Percentiles rank a stretch among this genome's conserved stretches.
These are phyloP conservation scores for Medicago ruthenica DNA, from an alignment of 306 rosid genomes.

Conservation along the genomic window DNA sequence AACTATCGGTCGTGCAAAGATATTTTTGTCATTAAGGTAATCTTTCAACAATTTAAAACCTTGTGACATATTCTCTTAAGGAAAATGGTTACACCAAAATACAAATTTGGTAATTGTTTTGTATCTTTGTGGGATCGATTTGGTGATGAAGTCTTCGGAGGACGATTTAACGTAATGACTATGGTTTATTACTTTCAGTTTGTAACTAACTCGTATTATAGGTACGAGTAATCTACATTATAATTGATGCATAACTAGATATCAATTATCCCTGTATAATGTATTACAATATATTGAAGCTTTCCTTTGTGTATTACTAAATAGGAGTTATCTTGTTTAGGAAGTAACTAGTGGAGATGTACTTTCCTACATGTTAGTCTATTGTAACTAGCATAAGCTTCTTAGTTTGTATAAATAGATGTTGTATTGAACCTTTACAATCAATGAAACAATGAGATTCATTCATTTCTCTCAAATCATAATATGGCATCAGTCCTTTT, in stretches of 20 bases:
- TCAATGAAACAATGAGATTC: no score
- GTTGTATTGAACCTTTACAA: no score
- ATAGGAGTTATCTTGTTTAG: no score
- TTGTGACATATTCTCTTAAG: not conserved
- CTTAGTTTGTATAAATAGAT: no score
- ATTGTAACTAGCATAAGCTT: no score
- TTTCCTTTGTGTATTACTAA: no score
- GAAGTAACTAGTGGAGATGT: no score
- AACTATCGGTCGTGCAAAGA: conserved; percentile 14
- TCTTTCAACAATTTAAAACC: conserved; percentile 14
- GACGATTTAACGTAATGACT: not conserved
- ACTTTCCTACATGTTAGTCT: no score
- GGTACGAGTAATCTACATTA: conserved; percentile 6
- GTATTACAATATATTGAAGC: no score
- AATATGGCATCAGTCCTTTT: no score
- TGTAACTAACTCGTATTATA: conserved; percentile 9
- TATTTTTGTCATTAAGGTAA: not conserved
- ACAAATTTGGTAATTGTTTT: not conserved
- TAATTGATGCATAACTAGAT: conserved; percentile 4
- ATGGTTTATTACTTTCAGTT: conserved; percentile 6
- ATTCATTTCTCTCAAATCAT: no score
- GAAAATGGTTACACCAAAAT: not conserved
- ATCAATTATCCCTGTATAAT: not conserved
- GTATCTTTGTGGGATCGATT: conserved; percentile 15
- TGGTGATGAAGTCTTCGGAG: not conserved